These are phyloP conservation scores for Letharia columbiana DNA, from an alignment of 495 filamentous ascomycete genomes.

Conservation along the genomic window DNA sequence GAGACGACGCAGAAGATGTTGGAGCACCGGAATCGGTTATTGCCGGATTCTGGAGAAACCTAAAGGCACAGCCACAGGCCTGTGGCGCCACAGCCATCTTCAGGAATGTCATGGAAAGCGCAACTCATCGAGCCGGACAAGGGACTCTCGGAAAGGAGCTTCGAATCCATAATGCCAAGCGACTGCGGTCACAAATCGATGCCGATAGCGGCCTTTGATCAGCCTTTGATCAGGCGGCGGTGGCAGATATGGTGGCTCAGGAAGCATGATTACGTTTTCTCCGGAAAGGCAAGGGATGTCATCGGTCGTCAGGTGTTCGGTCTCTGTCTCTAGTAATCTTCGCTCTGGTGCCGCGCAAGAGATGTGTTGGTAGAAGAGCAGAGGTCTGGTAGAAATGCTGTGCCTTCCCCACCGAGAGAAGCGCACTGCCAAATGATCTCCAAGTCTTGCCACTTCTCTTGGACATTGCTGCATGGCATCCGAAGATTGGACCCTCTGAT, in stretches of 20 bases:
- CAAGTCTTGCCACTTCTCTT: neutral
- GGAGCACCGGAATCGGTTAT: neutral
- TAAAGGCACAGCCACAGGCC: neutral
- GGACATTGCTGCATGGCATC: neutral
- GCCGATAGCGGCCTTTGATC: neutral
- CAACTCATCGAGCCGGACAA: neutral
- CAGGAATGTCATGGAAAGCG: neutral
- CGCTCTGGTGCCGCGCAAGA: neutral
- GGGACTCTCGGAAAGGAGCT: neutral
- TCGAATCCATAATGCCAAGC: neutral
- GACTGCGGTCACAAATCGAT: neutral
- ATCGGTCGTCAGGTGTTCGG: too few species aligned
- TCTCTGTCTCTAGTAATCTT: neutral
- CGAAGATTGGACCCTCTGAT: neutral
- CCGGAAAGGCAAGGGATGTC: neutral
- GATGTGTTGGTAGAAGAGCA: neutral
- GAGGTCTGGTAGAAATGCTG: neutral
- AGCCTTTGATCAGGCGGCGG: neutral
- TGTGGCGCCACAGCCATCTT: neutral
- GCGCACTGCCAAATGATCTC: neutral
- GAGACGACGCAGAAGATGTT: neutral
- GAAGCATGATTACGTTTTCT: neutral
- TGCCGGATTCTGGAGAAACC: neutral
- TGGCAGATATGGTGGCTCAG: neutral
- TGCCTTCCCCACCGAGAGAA: neutral